These are phyloP conservation scores for Ambrosiella cleistominuta DNA, from an alignment of 2,329 filamentous ascomycete species.

Conservation along the genomic window DNA sequence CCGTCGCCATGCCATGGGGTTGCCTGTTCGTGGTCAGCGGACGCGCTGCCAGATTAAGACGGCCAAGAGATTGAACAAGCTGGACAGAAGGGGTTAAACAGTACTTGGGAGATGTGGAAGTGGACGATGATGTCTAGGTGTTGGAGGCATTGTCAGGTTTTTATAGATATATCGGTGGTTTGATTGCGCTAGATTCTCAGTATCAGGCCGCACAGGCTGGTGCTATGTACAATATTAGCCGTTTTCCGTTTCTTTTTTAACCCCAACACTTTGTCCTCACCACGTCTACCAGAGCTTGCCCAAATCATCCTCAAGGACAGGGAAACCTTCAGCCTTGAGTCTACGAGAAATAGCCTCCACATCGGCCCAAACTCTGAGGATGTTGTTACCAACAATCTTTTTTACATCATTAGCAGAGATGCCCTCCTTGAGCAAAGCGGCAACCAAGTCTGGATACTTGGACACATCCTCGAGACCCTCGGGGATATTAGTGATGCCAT, in stretches of 20 bases:
- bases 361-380: conserved; percentile 68
- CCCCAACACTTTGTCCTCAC: not conserved
- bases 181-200: not conserved
- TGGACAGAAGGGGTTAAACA: conserved; percentile 29
- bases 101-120: not conserved
- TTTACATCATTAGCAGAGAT: conserved; percentile 56
- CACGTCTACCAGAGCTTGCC: not conserved
- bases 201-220: not conserved
- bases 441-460: conserved; percentile 63
- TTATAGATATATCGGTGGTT: not conserved
- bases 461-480: conserved; percentile 68
- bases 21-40: conserved; percentile 80
- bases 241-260: conserved; percentile 1
- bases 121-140: too few relatives aligned
- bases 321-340: conserved; percentile 41
- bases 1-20: conserved; percentile 74
- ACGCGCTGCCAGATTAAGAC: conserved; percentile 58
- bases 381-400: conserved; percentile 63
- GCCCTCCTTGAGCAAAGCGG: conserved; percentile 54
- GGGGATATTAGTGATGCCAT: conserved; percentile 53
- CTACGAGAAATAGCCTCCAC: conserved; percentile 53
- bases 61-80: conserved; percentile 42
- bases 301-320: conserved; percentile 33
- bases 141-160: not conserved
- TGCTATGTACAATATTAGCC: conserved; percentile 2